phyloP scores from a whole-genome alignment of 495 filamentous ascomycete genomes.

The Penicillium herquei region DNA sequence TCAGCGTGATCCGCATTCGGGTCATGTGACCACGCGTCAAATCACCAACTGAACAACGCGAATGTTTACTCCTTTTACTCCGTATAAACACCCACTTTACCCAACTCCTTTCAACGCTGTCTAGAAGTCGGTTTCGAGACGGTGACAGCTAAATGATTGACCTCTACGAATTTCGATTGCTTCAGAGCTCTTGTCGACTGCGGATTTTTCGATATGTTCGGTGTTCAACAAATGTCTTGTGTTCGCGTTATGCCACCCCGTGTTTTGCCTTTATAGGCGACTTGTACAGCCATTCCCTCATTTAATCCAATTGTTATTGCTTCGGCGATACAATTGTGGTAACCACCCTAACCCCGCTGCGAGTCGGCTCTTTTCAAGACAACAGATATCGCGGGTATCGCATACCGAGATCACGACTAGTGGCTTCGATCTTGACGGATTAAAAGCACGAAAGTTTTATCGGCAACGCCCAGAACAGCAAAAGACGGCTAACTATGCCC shows the following conservation, averaged over 20 bases:
- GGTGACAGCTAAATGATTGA: no score
- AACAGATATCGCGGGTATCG: slow-evolving; percentile 38
- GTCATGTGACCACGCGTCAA: no score
- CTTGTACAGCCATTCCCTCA: slow-evolving; percentile 8
- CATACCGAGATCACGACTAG: slow-evolving; percentile 40
- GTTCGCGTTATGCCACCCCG: not conserved
- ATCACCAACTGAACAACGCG: slow-evolving; percentile 45
- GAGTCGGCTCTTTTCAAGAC: slow-evolving; percentile 10
- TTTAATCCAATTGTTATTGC: not conserved
- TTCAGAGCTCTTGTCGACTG: no score
- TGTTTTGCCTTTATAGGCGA: slow-evolving; percentile 1
- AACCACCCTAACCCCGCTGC: not conserved
- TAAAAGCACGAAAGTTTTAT: slow-evolving; percentile 33
- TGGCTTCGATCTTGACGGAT: slow-evolving; percentile 25
- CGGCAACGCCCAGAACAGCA: slow-evolving; percentile 38
- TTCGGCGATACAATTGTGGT: slow-evolving; percentile 1
- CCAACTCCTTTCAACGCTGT: no score
- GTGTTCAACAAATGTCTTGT: not conserved
- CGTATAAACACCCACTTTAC: slow-evolving; percentile 64
- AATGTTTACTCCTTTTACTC: slow-evolving; percentile 76
- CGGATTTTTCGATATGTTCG: no score
- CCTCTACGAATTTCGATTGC: no score
- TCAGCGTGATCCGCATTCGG: no score
- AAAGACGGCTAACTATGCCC: slow-evolving; percentile 50
- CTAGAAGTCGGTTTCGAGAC: no score